Percentiles rank a stretch among this genome's conserved stretches.
These are phyloP conservation scores for Gentiana dahurica DNA, from an alignment of 257 asterid species.

Conservation along the genomic window DNA sequence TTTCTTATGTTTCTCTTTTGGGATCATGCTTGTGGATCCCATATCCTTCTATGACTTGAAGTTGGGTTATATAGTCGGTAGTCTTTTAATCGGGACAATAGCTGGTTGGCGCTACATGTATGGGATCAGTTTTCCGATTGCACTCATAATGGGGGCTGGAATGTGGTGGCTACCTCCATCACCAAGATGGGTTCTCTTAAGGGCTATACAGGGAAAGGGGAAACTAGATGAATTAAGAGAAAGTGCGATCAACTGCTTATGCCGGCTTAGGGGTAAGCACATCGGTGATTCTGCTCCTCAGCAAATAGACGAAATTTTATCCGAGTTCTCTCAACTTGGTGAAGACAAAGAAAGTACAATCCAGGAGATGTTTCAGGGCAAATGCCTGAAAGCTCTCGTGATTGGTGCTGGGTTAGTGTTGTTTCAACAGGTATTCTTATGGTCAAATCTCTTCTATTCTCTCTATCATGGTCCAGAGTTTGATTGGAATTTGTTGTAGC, in stretches of 20 bases:
- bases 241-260: conserved; percentile 60
- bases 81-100: conserved; percentile 61
- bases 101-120: conserved; percentile 93
- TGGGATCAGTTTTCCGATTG: conserved; percentile 60
- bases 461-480: not conserved
- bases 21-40: conserved; percentile 9
- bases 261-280: conserved; percentile 67
- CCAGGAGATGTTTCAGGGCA: conserved; percentile 78
- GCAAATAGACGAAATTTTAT: conserved; percentile 77
- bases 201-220: conserved; percentile 80
- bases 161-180: conserved; percentile 97
- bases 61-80: conserved; percentile 77
- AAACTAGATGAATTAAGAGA: conserved; percentile 42
- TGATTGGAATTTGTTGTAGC: conserved; percentile 9
- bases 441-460: conserved; percentile 6
- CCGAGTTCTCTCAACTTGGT: conserved; percentile 71
- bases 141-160: conserved; percentile 81
- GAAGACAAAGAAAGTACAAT: conserved; percentile 68
- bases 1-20: not conserved
- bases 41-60: conserved; percentile 22
- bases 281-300: conserved; percentile 45
- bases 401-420: conserved; percentile 88
- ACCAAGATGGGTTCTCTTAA: conserved; percentile 92
- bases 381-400: conserved; percentile 83
- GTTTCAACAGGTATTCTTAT: conserved; percentile 75